Conservation (phyloP, 2,329 filamentous ascomycete species). For the Talaromyces sp. region DNA sequence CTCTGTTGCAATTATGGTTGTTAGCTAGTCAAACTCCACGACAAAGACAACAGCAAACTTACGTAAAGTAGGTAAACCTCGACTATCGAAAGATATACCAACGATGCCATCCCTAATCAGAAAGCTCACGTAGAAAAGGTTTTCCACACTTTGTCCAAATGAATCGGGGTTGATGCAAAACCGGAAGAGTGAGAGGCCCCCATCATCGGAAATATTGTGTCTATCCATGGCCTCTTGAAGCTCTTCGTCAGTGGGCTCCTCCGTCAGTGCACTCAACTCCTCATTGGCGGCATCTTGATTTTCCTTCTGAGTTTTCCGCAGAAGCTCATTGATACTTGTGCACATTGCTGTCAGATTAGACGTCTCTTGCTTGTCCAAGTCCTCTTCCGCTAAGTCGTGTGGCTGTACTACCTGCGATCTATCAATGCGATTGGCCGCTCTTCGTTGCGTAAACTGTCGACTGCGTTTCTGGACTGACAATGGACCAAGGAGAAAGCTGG, state of each 20-base stretch:
- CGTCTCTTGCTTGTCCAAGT: conserved; percentile 71
- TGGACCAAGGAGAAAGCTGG: conserved; percentile 82
- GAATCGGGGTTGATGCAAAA: conserved; percentile 87
- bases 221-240: conserved; percentile 56
- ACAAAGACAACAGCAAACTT: conserved; percentile 33
- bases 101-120: conserved; percentile 81
- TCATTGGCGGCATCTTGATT: conserved; percentile 47
- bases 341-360: conserved; percentile 77
- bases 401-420: conserved; percentile 67
- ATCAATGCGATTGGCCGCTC: conserved; percentile 63
- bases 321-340: conserved; percentile 62
- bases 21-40: conserved; percentile 9
- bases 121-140: conserved; percentile 95
- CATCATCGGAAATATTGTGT: conserved; percentile 61
- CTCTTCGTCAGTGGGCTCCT: conserved; percentile 35
- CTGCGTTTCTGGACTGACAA: conserved; percentile 82
- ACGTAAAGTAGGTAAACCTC: conserved; percentile 76
- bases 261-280: conserved; percentile 29
- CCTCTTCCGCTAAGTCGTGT: conserved; percentile 68
- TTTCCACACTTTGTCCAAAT: conserved; percentile 93
- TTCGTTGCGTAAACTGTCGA: conserved; percentile 66
- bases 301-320: conserved; percentile 45
- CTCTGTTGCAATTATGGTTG: conserved; percentile 28
- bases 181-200: conserved; percentile 72
- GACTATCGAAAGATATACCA: conserved; percentile 66